Evolutionary conservation across 2,329 filamentous ascomycete genomes (phyloP).

Genomic region (Cyphellophora attinorum): DNA sequence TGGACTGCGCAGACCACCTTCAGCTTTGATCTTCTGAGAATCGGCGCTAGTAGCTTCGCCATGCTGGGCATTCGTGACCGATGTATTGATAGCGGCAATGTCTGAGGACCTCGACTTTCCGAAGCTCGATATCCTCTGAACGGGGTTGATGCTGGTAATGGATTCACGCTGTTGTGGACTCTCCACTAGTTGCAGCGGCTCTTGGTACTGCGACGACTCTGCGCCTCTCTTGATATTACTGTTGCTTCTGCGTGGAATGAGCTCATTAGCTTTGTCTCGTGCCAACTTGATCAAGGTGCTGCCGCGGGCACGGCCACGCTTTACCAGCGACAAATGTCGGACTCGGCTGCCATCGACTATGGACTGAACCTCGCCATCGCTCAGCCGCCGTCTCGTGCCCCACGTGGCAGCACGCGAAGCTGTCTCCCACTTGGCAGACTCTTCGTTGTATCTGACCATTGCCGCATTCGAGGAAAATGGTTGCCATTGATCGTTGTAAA

Average conservation of each 20-base stretch:
- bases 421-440: slow-evolving; percentile 42
- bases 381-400: slow-evolving; percentile 37
- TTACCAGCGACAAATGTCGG: slow-evolving; percentile 28
- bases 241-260: slow-evolving; percentile 31
- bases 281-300: slow-evolving; percentile 31
- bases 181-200: slow-evolving; percentile 12
- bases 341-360: slow-evolving; percentile 32
- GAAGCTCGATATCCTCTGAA: slow-evolving; percentile 29
- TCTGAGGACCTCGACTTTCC: slow-evolving; percentile 29
- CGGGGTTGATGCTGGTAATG: slow-evolving; percentile 19
- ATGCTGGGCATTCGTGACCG: slow-evolving; percentile 35
- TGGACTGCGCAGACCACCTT: slow-evolving; percentile 10
- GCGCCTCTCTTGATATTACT: slow-evolving; percentile 35
- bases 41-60: slow-evolving; percentile 42
- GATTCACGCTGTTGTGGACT: slow-evolving; percentile 15
- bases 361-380: slow-evolving; percentile 41
- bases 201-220: slow-evolving; percentile 14
- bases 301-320: slow-evolving; percentile 30
- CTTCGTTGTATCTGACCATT: slow-evolving; percentile 42
- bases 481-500: slow-evolving; percentile 27
- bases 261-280: slow-evolving; percentile 23
- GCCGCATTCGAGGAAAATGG: slow-evolving; percentile 45
- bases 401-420: slow-evolving; percentile 47
- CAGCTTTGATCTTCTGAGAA: slow-evolving; percentile 16
- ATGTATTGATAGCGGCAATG: slow-evolving; percentile 31